Evolutionary conservation across 352 stramenopile genomes (phyloP), one percentile per base, ranked within the genome.

Genomic region (Phytopythium helicoides): DNA sequence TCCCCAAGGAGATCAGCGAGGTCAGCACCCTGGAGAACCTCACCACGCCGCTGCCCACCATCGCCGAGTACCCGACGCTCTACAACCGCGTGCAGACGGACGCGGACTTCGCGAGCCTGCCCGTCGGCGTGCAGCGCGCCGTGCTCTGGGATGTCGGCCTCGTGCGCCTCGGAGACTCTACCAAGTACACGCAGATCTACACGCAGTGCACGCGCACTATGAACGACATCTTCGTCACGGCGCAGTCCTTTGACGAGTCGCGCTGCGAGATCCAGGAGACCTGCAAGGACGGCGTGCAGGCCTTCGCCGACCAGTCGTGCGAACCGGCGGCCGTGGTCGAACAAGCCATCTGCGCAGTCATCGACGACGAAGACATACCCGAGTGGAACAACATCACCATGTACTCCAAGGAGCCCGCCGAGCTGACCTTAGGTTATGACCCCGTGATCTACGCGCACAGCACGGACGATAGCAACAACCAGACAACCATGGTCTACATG

Each of bases 81-180:
- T 19, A 11, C 5, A 23, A 45, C 4, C 38, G 38, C 38, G 38
- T 45, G 16, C 1, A 19, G 9, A 21, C 10, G 10, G 38, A 66
- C 19, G 8, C 18, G 1, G 54, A 33, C 0, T 58, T 70, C 18
- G 28, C 18, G 0, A 22, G 35, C 0, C 60, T 67, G 12, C 26
- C 50, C 1, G 0, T 1, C 8, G 38, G 42, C 11, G 22, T 76
- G 19, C 69, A 79, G 39, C 63, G 66, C 18, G 58, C 69, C 10
- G 26, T 76, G 57, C 60, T 79, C 1, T 79, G 69, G 69, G 70
- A 66, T 25, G 49, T 61, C 16, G 65, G 65, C 2, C 66, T 53
- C 50, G 51, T 74, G 16, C 61, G 34, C 3, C 46, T 38, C 21
- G 41, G 22, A 8, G 4, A 12, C 9, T n/a, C n/a, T 14, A 11